Evolutionary conservation across 768 basidiomycete genomes (phyloP), one percentile per base, ranked within the genome.

Genomic region (Rhodotorula taiwanensis): DNA sequence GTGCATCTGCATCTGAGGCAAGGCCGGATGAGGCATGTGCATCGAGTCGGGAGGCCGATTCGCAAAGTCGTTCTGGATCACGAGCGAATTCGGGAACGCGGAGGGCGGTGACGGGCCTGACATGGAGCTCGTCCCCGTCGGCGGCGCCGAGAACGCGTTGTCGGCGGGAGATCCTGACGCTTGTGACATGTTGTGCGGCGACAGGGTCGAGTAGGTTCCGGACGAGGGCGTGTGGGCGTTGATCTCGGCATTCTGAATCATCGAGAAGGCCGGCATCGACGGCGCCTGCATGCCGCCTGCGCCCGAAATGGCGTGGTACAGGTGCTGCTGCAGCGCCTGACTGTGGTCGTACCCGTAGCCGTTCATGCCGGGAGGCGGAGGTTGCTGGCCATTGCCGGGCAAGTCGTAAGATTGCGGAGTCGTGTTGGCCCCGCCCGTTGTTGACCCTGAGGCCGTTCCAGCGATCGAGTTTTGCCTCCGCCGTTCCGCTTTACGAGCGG

Each of bases 161-260:
- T 65, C 64, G 54, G 64, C 64, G 25, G 64, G 64, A 5, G 64
- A 65, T 23, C 44, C 58, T 2, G 64, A 65, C n/a, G 50, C 39
- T 6, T 50, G 55, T n/a, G 64, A 65, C 50, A 65, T 52, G 47
- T 53, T 58, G 48, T 65, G 64, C 6, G 64, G 64, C 3, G 64
- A 65, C 25, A 65, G 36, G 14, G 64, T 65, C 54, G 64, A 55
- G 33, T 60, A 55, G 30, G 58, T 56, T 5, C 21, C 50, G 15
- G 64, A 65, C n/a, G 49, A 56, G 1, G 64, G 64, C 0, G 64
- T 65, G 43, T 65, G 48, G 15, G 55, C 58, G 18, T 50, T 52
- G 15, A 65, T 43, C 27, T 65, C 64, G 33, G 34, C 50, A 30
- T 59, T 50, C 11, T 42, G 50, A 13, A 65, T 33, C 14, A 33